Percentiles rank a stretch among this genome's conserved stretches.
Conservation (phyloP, 2,329 filamentous ascomycete genomes). For the Colletotrichum australisinense region DNA sequence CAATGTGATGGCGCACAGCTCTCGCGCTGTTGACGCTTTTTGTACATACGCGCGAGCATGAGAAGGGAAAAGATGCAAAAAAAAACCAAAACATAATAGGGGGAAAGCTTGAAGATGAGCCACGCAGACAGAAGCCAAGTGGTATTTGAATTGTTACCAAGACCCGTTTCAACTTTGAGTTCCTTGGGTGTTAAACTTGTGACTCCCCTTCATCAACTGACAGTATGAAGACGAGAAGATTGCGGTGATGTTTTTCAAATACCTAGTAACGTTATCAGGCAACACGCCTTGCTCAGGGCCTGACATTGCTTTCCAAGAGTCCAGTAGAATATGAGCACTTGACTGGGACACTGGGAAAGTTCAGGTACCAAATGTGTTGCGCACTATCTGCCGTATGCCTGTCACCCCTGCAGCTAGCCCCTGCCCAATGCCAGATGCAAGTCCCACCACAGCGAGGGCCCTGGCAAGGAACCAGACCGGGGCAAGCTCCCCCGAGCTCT, state of each 20-base stretch:
- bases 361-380: conserved; percentile 9
- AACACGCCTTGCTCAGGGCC: background rate
- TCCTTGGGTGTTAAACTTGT: background rate
- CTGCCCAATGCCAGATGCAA: background rate
- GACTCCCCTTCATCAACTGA: too few relatives aligned
- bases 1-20: conserved; percentile 20
- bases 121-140: conserved; percentile 12
- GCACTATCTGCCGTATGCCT: background rate
- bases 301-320: background rate
- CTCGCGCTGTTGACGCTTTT: conserved; percentile 15
- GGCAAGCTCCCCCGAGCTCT: conserved; percentile 32
- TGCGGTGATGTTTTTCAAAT: too few relatives aligned
- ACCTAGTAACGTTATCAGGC: background rate
- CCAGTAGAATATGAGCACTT: background rate
- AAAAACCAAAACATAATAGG: conserved; percentile 30
- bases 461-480: conserved; percentile 9
- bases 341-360: background rate
- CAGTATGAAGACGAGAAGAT: too few relatives aligned
- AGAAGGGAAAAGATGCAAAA: conserved; percentile 20
- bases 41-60: conserved; percentile 27
- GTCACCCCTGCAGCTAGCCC: conserved; percentile 14
- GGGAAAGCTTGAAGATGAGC: conserved; percentile 28
- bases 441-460: background rate
- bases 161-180: background rate
- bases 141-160: conserved; percentile 17